phyloP scores from a whole-genome alignment of 2,329 filamentous ascomycete genomes.

The Aspergillus sp. region DNA sequence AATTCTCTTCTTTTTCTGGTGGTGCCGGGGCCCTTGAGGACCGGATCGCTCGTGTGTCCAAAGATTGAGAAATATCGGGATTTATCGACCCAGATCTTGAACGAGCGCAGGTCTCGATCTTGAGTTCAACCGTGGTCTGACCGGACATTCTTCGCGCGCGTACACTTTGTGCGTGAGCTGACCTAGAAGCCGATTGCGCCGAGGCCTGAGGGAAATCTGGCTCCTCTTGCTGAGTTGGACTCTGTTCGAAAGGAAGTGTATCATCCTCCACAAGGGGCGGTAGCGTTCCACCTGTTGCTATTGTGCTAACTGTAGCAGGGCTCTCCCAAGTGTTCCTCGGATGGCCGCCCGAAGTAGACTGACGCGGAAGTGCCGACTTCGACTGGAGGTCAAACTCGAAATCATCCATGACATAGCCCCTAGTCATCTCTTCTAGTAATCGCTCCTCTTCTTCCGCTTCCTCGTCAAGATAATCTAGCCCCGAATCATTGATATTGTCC shows the following conservation, averaged over 20 bases:
- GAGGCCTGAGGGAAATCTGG: slow-evolving; percentile 28
- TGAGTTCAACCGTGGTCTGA: slow-evolving; percentile 76
- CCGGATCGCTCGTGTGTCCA: slow-evolving; percentile 22
- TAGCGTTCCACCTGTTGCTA: slow-evolving; percentile 65
- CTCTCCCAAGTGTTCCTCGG: slow-evolving; percentile 81
- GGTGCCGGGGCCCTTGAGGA: slow-evolving; percentile 27
- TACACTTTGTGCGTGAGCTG: slow-evolving; percentile 51
- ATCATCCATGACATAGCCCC: slow-evolving; percentile 77
- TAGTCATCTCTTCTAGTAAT: slow-evolving; percentile 83
- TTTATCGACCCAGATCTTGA: slow-evolving; percentile 23
- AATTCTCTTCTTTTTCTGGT: slow-evolving; percentile 31
- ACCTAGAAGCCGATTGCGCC: slow-evolving; percentile 5
- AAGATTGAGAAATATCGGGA: slow-evolving; percentile 28
- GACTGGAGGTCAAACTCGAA: slow-evolving; percentile 72
- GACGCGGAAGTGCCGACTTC: slow-evolving; percentile 69
- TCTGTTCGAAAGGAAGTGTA: slow-evolving; percentile 36
- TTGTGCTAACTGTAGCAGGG: slow-evolving; percentile 71
- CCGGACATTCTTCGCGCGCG: slow-evolving; percentile 77
- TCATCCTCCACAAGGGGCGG: slow-evolving; percentile 71
- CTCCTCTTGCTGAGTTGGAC: slow-evolving; percentile 39
- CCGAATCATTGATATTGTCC: slow-evolving; percentile 22
- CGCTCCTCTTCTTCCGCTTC: slow-evolving; percentile 73
- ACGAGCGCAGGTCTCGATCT: slow-evolving; percentile 72
- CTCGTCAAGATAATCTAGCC: slow-evolving; percentile 55
- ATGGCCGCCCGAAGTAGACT: slow-evolving; percentile 78